Conservation (phyloP, 257 asterid genomes). For the Plectranthus barbatus region DNA sequence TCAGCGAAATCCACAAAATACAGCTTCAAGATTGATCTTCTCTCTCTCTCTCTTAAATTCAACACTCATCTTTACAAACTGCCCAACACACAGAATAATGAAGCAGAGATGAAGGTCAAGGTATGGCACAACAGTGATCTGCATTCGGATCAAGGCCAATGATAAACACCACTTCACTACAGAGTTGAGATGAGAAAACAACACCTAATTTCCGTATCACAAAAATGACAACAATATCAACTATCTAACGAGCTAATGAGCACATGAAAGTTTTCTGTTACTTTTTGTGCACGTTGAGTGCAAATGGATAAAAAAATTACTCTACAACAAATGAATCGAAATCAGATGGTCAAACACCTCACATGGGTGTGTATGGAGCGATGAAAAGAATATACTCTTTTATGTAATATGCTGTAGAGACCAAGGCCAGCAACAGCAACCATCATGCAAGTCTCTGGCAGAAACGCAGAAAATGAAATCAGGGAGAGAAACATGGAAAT, state of each 20-base stretch:
- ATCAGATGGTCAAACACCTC: not conserved
- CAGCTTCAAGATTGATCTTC: too few species aligned
- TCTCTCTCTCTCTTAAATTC: too few species aligned
- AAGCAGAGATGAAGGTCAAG: not conserved
- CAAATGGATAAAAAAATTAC: not conserved
- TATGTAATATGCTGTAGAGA: not conserved
- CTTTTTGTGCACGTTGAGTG: too few species aligned
- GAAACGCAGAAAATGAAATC: not conserved
- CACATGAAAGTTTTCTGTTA: too few species aligned
- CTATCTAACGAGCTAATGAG: not conserved
- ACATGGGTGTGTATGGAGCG: not conserved
- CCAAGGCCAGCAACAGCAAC: not conserved
- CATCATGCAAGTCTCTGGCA: not conserved
- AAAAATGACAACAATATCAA: not conserved
- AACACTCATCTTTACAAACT: not conserved
- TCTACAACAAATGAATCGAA: constrained; percentile 2
- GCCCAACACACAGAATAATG: not conserved
- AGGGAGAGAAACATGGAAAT: not conserved
- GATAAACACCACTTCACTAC: too few species aligned
- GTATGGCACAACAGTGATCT: too few species aligned
- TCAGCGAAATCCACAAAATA: too few species aligned
- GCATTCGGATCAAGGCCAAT: too few species aligned
- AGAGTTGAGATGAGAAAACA: too few species aligned
- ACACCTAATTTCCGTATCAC: not conserved
- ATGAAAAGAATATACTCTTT: not conserved